phyloP scores from a whole-genome alignment of 148 eudicot species.

The Euryodendron excelsum region DNA sequence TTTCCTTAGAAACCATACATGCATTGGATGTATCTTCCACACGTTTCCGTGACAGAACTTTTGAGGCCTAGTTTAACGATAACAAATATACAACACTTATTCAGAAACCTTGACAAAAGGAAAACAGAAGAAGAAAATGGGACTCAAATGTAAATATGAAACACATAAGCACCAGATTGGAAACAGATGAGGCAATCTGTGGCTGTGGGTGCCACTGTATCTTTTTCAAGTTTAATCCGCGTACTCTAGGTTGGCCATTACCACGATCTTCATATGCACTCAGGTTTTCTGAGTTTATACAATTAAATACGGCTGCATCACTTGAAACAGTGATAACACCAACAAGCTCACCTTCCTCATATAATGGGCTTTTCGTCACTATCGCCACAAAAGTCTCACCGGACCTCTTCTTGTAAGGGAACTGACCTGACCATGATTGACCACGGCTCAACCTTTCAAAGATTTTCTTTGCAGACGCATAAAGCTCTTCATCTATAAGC shows the following conservation, averaged over 20 bases:
- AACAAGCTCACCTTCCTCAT: slow-evolving; percentile 74
- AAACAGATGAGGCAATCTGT: slow-evolving; percentile 67
- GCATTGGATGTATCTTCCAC: slow-evolving; percentile 21
- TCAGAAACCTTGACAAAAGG: slow-evolving; percentile 20
- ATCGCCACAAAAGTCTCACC: slow-evolving; percentile 69
- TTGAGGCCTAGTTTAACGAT: slow-evolving; percentile 51
- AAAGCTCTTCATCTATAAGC: slow-evolving; percentile 50
- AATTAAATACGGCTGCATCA: slow-evolving; percentile 69
- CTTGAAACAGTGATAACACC: slow-evolving; percentile 86
- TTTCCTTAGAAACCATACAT: slow-evolving; percentile 23
- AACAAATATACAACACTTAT: slow-evolving; percentile 11
- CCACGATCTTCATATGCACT: slow-evolving; percentile 26
- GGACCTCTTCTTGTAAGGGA: slow-evolving; percentile 65
- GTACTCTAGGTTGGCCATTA: slow-evolving; percentile 30
- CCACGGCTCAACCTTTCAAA: slow-evolving; percentile 47
- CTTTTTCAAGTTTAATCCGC: slow-evolving; percentile 39
- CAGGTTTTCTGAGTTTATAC: slow-evolving; percentile 21
- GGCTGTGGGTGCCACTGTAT: slow-evolving; percentile 61
- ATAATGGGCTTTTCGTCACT: slow-evolving; percentile 69
- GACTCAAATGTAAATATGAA: slow-evolving; percentile 15
- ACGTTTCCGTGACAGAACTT: slow-evolving; percentile 42
- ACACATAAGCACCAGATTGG: slow-evolving; percentile 70
- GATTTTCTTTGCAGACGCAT: slow-evolving; percentile 34
- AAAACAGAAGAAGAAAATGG: slow-evolving; percentile 5
- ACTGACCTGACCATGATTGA: slow-evolving; percentile 83